Base-by-base conservation (phyloP, 371 early-diverging fungal species). In the Batkoa obscura region DNA sequence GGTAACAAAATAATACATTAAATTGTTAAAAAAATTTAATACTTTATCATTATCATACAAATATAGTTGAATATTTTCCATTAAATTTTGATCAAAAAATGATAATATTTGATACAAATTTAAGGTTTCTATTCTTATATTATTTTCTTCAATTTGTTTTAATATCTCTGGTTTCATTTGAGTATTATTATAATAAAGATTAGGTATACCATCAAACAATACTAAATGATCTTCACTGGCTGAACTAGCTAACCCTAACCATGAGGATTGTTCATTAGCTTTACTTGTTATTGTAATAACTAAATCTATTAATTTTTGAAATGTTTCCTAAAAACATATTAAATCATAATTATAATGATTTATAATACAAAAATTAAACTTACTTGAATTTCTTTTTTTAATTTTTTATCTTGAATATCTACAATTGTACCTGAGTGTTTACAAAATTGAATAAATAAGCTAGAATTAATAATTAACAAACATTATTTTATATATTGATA, bases 1-100 rank as follows among this genome's bases (percentile, higher is more conserved):
- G 0, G 71, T 75, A 38, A 88, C 73, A 17, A 86, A 76, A 63
- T 89, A 88, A 59, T 90, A 86, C 55, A 86, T 76, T 3, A 86
- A 50, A 58, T 86, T 88, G 17, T 75, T 73, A 3, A 83, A 60
- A 0, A 82, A 37, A 23, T 8, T n/a, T 3, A 17, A 17, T 15
- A 17, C 53, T 39, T 39, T 36, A 12, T 53, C 53, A 8, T 41
- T 9, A 38, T 53, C 53, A 6, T 15, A 17, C 32, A 53, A 39
- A 53, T 53, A 39, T 6, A 15, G 23, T 8, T 53, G 17, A 8
- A 53, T 2, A 35, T 33, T 17, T 12, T 12, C 38, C 10, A 53
- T 13, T 17, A 34, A 13, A 41, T 9, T 9, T 2, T 2, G n/a
- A 3, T 53, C 34, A 9, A 53, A 3, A 41, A 53, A 53, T 8